These are phyloP conservation scores for Fonsecaea erecta DNA, from an alignment of 2,329 filamentous ascomycete species.

Conservation along the genomic window DNA sequence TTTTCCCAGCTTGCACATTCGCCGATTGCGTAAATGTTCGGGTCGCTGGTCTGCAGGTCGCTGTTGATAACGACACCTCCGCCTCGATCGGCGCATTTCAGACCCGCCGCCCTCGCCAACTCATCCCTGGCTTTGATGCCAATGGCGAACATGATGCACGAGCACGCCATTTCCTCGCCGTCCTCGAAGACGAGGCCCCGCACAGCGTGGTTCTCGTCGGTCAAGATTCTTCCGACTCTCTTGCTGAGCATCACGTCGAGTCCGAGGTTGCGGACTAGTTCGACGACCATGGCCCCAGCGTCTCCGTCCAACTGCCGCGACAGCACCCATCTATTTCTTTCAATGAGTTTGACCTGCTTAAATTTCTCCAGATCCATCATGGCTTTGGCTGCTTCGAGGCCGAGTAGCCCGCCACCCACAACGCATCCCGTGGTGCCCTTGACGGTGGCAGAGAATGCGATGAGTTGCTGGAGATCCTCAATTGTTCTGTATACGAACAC, in stretches of 20 bases:
- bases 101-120: constrained; percentile 69
- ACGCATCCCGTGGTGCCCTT: constrained; percentile 74
- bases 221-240: constrained; percentile 72
- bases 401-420: constrained; percentile 82
- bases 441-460: constrained; percentile 69
- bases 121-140: constrained; percentile 82
- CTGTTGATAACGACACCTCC: constrained; percentile 74
- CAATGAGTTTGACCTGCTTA: constrained; percentile 74
- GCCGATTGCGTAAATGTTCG: constrained; percentile 82
- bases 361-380: constrained; percentile 85
- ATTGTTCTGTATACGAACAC: constrained; percentile 91
- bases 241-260: constrained; percentile 80
- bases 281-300: constrained; percentile 78
- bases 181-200: constrained; percentile 79
- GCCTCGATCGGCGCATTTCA: constrained; percentile 72
- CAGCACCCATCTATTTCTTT: constrained; percentile 81
- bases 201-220: constrained; percentile 69
- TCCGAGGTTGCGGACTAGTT: constrained; percentile 77
- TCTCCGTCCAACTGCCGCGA: constrained; percentile 81
- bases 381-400: constrained; percentile 86
- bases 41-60: constrained; percentile 69
- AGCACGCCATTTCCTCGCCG: constrained; percentile 75
- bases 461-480: constrained; percentile 76
- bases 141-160: constrained; percentile 86
- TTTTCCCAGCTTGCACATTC: constrained; percentile 90